Evolutionary conservation across 495 filamentous ascomycete genomes (phyloP).

Genomic region (Xylaria bambusicola): DNA sequence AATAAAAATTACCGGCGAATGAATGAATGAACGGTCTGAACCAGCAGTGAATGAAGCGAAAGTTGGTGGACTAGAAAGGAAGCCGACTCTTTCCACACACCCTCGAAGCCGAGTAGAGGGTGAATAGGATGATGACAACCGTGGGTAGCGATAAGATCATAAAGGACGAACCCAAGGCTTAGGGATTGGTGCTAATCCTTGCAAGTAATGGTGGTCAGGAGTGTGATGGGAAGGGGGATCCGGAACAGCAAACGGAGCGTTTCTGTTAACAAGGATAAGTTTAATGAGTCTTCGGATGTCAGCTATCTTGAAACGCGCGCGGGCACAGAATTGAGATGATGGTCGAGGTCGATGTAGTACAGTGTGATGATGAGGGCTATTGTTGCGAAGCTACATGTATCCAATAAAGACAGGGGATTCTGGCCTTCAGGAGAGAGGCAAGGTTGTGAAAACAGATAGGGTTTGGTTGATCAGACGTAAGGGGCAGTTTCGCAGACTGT

Average conservation of each 20-base stretch:
- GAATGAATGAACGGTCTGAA: conserved; percentile 57
- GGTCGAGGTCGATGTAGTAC: conserved; percentile 16
- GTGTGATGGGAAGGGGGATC: conserved; percentile 16
- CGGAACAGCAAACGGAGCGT: conserved; percentile 18
- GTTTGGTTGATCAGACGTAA: conserved; percentile 32
- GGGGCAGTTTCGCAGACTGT: conserved; percentile 40
- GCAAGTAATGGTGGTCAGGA: conserved; percentile 21
- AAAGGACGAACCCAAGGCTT: conserved; percentile 34
- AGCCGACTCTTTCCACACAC: conserved; percentile 37
- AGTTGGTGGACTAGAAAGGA: conserved; percentile 44
- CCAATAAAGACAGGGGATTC: neutral
- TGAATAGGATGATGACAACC: conserved; percentile 29
- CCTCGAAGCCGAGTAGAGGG: conserved; percentile 35
- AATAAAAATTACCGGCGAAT: conserved; percentile 31
- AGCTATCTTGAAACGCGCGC: conserved; percentile 39
- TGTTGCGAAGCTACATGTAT: no score
- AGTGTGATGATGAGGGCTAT: no score
- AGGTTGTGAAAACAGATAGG: neutral
- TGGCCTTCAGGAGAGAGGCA: neutral
- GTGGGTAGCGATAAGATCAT: conserved; percentile 48
- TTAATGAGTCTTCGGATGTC: conserved; percentile 35
- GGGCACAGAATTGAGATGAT: conserved; percentile 34
- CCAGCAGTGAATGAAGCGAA: conserved; percentile 57
- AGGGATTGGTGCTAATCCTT: conserved; percentile 25
- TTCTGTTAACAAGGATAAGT: conserved; percentile 18